Evolutionary conservation across 2,329 filamentous ascomycete species (phyloP), one percentile per base, ranked within the genome.

Genomic region (Sclerotinia subarctica): DNA sequence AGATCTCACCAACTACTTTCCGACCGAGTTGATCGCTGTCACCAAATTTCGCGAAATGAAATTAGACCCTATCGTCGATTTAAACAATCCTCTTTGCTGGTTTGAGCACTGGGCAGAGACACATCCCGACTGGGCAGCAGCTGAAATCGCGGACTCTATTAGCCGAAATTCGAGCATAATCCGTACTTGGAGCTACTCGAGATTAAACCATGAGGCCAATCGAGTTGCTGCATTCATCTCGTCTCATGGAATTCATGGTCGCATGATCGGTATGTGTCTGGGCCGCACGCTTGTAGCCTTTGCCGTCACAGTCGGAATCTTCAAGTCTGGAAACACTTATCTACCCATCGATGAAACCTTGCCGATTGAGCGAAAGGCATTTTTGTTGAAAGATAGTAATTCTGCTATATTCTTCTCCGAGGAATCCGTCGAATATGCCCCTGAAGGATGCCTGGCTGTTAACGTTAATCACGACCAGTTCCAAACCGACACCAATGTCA

Each of bases 261-360:
- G 60, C 21, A 63, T 63, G 60, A 52, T 63, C 24, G 47, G 60
- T 38, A 63, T 63, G 60, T 63, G 60, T 35, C 60, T 63, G 3
- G 60, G 60, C 1, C 60, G 47, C 32, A 63, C 26, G 8, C 26
- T 52, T 8, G 47, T 29, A 1, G 26, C 60, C 6, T 63, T 63
- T 49, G 60, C 60, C 24, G 32, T 63, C n/a, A 63, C 60, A 11
- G 32, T 63, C n/a, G 60, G 60, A 49, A 63, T 63, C 21, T 35
- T 51, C 21, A 63, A 63, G n/a, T 63, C 60, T 35, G 60, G 60
- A 63, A 63, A 63, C 19, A 51, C 60, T 3, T 63, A 63, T 63
- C 32, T 63, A n/a, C 47, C 60, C 15, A 63, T 63, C n/a, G 60
- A 63, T 52, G 44, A 63, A 42, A 32, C 7, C 21, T 49, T 63